A percentile compares a stretch with the other conserved stretches of the same genome.
phyloP scores from a whole-genome alignment of 2,329 filamentous ascomycete species.

The Phialemoniopsis sp. region DNA sequence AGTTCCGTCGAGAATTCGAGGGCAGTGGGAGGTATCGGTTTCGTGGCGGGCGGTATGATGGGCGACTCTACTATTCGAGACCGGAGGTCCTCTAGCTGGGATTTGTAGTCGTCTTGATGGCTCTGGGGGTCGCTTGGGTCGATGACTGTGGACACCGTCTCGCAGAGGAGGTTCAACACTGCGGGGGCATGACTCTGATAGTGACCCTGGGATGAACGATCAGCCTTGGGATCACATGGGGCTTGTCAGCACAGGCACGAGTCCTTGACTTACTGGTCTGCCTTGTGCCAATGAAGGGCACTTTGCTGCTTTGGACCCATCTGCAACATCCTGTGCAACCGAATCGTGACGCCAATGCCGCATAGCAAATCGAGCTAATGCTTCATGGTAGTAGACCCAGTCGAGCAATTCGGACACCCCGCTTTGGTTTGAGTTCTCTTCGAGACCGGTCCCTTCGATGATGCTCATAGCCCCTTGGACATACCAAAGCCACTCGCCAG shows the following conservation, averaged over 20 bases:
- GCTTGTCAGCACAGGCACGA: no score
- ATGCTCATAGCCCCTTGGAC: conserved; percentile 16
- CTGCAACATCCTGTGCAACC: conserved; percentile 2
- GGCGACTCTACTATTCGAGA: conserved; percentile 1
- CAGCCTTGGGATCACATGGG: background rate
- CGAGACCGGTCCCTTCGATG: conserved; percentile 7
- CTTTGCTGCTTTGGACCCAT: background rate
- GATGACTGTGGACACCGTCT: conserved; percentile 13
- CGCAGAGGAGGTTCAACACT: conserved; percentile 14
- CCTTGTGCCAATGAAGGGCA: background rate
- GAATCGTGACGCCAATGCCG: conserved; percentile 16
- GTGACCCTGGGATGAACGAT: conserved; percentile 1
- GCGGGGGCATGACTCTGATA: conserved; percentile 9
- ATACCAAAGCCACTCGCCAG: conserved; percentile 21
- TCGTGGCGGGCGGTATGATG: background rate
- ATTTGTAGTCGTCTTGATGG: conserved; percentile 6
- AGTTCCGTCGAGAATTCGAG: conserved; percentile 7
- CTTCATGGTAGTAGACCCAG: conserved; percentile 22
- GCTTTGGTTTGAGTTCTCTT: conserved; percentile 2
- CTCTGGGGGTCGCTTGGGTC: conserved; percentile 13
- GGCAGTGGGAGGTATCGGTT: background rate
- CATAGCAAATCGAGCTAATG: conserved; percentile 18
- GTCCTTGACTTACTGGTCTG: conserved; percentile 5
- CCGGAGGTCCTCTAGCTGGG: conserved; percentile 9
- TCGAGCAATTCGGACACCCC: conserved; percentile 13